phyloP scores from a whole-genome alignment of 1,139 yeast species.

The Pichia sp. region DNA sequence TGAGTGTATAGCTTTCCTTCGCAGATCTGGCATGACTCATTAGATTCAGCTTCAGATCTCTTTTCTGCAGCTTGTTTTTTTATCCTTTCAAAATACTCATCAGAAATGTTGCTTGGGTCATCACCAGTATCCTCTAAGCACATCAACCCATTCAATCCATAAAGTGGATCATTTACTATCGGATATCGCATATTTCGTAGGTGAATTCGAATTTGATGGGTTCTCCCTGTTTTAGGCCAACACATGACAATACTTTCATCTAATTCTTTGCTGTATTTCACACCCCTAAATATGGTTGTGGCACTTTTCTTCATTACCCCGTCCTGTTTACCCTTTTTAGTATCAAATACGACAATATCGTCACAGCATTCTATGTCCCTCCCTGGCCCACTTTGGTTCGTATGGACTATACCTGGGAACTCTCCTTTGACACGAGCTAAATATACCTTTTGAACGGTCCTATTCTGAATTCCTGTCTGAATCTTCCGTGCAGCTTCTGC shows the following conservation, averaged over 20 bases:
- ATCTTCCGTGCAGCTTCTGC: conserved; percentile 41
- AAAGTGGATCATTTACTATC: conserved; percentile 63
- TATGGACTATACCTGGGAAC: conserved; percentile 38
- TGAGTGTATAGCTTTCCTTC: conserved; percentile 37
- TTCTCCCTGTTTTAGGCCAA: conserved; percentile 66
- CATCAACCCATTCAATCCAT: conserved; percentile 30
- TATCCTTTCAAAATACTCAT: conserved; percentile 21
- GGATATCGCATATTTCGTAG: conserved; percentile 62
- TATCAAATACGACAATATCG: conserved; percentile 28
- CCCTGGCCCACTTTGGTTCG: neutral
- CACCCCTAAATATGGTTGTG: conserved; percentile 36
- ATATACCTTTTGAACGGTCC: conserved; percentile 44
- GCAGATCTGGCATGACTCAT: conserved; percentile 43
- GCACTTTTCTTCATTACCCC: conserved; percentile 35
- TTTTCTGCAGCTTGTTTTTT: conserved; percentile 17
- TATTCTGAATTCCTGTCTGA: conserved; percentile 42
- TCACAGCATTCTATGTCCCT: conserved; percentile 23
- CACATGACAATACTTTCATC: conserved; percentile 60
- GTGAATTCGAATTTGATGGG: conserved; percentile 80
- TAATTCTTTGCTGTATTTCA: conserved; percentile 31
- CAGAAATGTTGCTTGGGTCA: neutral
- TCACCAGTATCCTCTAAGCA: neutral
- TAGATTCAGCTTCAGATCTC: conserved; percentile 22
- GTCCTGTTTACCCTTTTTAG: conserved; percentile 28
- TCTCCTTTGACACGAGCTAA: conserved; percentile 59